Conservation (phyloP, 495 filamentous ascomycete species). For the Daldinia concentrica region DNA sequence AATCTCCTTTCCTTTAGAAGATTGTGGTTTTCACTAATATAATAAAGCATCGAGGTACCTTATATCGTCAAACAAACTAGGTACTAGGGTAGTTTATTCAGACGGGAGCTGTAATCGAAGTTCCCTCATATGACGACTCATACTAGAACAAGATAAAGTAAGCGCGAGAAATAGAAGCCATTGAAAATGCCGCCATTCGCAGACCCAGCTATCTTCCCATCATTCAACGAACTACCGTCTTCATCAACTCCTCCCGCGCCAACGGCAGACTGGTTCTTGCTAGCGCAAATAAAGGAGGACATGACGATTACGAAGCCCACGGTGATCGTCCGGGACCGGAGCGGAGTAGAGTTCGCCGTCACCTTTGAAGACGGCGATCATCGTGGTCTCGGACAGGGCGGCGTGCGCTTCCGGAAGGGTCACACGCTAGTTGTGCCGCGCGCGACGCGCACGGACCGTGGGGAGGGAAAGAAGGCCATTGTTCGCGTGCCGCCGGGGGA, state of each 20-base stretch:
- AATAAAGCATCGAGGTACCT: too few relatives aligned
- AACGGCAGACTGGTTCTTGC: slow-evolving; percentile 44
- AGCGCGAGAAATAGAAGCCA: too few relatives aligned
- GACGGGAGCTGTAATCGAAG: too few relatives aligned
- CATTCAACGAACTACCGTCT: slow-evolving; percentile 35
- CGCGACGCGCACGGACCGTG: slow-evolving; percentile 45
- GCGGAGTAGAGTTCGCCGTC: slow-evolving; percentile 49
- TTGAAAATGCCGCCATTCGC: slow-evolving; percentile 46
- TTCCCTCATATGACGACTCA: too few relatives aligned
- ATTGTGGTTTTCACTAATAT: too few relatives aligned
- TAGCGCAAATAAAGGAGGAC: slow-evolving; percentile 56
- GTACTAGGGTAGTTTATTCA: too few relatives aligned
- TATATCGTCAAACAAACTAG: too few relatives aligned
- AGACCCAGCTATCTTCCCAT: slow-evolving; percentile 45
- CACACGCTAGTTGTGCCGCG: slow-evolving; percentile 47
- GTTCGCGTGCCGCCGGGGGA: slow-evolving; percentile 43
- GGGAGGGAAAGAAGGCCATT: slow-evolving; percentile 49
- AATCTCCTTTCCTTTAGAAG: too few relatives aligned
- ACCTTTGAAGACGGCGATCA: slow-evolving; percentile 48
- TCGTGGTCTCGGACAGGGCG: slow-evolving; percentile 11
- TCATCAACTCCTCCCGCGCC: background rate
- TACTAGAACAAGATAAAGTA: too few relatives aligned
- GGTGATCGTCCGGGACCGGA: slow-evolving; percentile 49
- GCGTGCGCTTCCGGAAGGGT: slow-evolving; percentile 45
- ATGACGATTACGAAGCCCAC: slow-evolving; percentile 62